Conservation (phyloP, 257 asterid genomes). For the Dorcoceras hygrometricum region DNA sequence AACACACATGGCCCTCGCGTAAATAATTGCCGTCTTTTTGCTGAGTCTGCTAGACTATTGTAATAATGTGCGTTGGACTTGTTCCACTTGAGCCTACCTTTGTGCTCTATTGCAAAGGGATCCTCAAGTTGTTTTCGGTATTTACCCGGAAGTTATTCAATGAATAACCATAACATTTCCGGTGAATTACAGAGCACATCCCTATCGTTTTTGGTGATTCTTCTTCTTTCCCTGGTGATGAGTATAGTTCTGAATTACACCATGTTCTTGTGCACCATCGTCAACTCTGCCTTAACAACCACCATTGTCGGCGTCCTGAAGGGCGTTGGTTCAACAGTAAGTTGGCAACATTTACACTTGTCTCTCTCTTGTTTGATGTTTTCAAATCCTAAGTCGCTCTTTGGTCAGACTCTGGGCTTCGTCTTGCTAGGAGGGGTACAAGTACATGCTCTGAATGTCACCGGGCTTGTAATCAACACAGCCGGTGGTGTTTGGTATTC, state of each 20-base stretch:
- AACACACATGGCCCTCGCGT: too few species aligned
- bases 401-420: slow-evolving; percentile 71
- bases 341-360: slow-evolving; percentile 16
- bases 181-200: slow-evolving; percentile 61
- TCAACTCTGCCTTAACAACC: slow-evolving; percentile 95
- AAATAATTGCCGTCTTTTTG: too few species aligned
- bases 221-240: slow-evolving; percentile 88
- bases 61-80: too few species aligned
- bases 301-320: slow-evolving; percentile 98
- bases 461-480: slow-evolving; percentile 83
- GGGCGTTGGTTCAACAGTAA: slow-evolving; percentile 94
- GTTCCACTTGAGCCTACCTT: too few species aligned
- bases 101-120: too few species aligned
- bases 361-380: background rate
- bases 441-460: slow-evolving; percentile 75
- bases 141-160: background rate
- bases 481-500: slow-evolving; percentile 95
- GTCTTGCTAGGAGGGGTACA: slow-evolving; percentile 84
- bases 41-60: too few species aligned
- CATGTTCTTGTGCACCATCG: slow-evolving; percentile 96
- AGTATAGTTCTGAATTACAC: slow-evolving; percentile 90
- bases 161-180: background rate
- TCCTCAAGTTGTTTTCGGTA: too few species aligned
- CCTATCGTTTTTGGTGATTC: slow-evolving; percentile 51
- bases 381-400: slow-evolving; percentile 1